These are phyloP conservation scores for Groenewaldozyma salmanticensis DNA, from an alignment of 805 yeast species.

Conservation along the genomic window DNA sequence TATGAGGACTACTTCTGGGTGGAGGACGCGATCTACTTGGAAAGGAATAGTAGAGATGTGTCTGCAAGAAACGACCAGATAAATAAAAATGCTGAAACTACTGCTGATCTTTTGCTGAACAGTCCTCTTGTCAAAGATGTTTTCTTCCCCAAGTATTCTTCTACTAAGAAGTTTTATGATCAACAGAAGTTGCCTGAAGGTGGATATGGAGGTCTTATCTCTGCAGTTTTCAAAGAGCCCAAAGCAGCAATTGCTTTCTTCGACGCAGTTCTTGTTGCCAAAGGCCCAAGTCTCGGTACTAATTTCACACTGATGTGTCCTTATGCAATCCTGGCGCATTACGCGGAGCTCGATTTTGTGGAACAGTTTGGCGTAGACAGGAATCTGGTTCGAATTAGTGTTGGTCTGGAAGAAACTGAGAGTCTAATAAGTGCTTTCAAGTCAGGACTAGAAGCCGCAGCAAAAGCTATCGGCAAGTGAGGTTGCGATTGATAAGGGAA, in stretches of 20 bases:
- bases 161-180: conserved; percentile 59
- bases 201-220: conserved; percentile 84
- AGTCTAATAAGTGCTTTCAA: conserved; percentile 43
- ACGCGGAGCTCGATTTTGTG: conserved; percentile 67
- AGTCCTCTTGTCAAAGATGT: conserved; percentile 47
- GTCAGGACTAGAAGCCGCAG: conserved; percentile 37
- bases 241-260: conserved; percentile 64
- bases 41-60: conserved; percentile 88
- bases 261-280: conserved; percentile 57
- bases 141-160: conserved; percentile 56
- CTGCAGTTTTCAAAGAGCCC: conserved; percentile 58
- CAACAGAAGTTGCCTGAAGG: conserved; percentile 55
- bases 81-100: conserved; percentile 32
- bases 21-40: conserved; percentile 87
- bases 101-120: conserved; percentile 22
- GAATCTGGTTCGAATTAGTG: conserved; percentile 66
- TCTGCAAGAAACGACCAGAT: conserved; percentile 43
- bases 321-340: conserved; percentile 79
- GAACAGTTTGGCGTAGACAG: conserved; percentile 76
- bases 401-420: conserved; percentile 70
- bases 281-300: conserved; percentile 89
- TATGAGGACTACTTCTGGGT: conserved; percentile 79
- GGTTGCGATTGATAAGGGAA: too few relatives aligned
- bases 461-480: conserved; percentile 2
- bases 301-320: conserved; percentile 87